Conservation (phyloP, 2,329 filamentous ascomycete genomes). For the Huntiella omanensis region DNA sequence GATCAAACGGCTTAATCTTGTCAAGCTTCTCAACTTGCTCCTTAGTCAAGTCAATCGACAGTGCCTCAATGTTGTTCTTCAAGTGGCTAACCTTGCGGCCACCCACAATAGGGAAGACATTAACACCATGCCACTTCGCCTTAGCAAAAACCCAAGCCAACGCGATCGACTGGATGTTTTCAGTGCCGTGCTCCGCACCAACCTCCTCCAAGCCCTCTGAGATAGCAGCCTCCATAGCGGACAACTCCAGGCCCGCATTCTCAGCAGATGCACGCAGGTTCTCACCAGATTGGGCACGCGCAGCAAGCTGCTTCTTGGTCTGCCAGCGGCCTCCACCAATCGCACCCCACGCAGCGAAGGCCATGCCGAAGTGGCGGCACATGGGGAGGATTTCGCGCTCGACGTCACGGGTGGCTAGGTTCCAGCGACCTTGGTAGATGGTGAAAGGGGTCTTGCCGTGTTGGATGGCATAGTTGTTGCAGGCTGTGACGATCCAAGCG, state of each 20-base stretch:
- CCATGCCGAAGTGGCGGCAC: constrained; percentile 27
- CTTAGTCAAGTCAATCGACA: constrained; percentile 28
- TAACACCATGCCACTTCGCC: constrained; percentile 18
- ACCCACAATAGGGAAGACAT: constrained; percentile 35
- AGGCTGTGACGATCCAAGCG: constrained; percentile 22
- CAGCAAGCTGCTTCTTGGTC: constrained; percentile 20
- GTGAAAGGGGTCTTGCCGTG: constrained; percentile 21
- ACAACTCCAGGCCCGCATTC: constrained; percentile 18
- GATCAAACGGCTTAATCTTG: constrained; percentile 29
- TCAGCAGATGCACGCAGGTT: constrained; percentile 18
- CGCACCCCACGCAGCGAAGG: constrained; percentile 39
- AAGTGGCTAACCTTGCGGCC: constrained; percentile 33
- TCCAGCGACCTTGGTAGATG: constrained; percentile 24
- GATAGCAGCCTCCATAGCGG: constrained; percentile 29
- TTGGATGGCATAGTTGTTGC: constrained; percentile 21
- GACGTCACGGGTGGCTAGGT: constrained; percentile 18
- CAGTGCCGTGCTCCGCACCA: constrained; percentile 34
- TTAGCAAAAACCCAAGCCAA: constrained; percentile 34
- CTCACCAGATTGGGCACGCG: constrained; percentile 20
- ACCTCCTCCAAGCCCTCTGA: constrained; percentile 41
- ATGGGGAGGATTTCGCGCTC: constrained; percentile 27
- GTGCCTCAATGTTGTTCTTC: constrained; percentile 35
- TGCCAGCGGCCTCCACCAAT: constrained; percentile 34
- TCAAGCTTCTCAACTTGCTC: constrained; percentile 38
- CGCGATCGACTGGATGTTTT: constrained; percentile 37